Base-by-base conservation (phyloP, 306 rosid species). In the Acacia acuminata region DNA sequence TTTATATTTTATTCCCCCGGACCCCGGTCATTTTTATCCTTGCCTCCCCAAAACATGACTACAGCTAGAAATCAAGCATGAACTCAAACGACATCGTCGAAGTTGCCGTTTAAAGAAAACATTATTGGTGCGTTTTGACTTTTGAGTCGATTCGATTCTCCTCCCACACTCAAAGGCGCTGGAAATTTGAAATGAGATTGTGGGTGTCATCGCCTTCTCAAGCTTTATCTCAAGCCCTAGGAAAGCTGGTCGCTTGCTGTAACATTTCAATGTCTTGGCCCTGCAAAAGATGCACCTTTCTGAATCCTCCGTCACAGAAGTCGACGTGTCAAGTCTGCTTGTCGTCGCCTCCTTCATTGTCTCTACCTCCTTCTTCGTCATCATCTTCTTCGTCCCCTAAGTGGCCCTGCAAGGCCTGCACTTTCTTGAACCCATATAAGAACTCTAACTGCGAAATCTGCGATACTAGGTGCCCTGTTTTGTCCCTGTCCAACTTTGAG, bases 321-420 rank as follows among this genome's bases (percentile, higher is more conserved):
- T 75, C 88, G 69, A n/a, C 89, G 27, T 95, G 99, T 85, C 81
- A 88, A 90, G 88, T 90, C 83, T 95, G 99, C 76, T 73, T 82
- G 0, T 71, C 76, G 7, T 45, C 76, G 36, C 76, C 94, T 3
- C 53, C 92, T 0, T 44, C 90, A 2, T 47, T 90, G 8, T 58
- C 88, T 0, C 63, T 75, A 0, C 38, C 38, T 14, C 51, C 80
- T 2, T 24, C 84, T 0, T 8, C n/a, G n/a, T n/a, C 90, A 11
- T 71, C 88, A 0, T 60, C 89, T 2, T 60, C 90, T 2, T 84
- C 97, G 22, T 42, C 84, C 38, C 78, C 96, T 5, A 91, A 89
- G 86, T 94, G 99, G 99, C 79, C 97, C 6, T 94, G 98, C 92
- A 95, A 87, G 80, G 95, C 93, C 22, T 95, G 99, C 92, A 95